These are phyloP conservation scores for Scheffersomyces cryptocercus DNA, from an alignment of 1,139 yeast species.

Conservation along the genomic window DNA sequence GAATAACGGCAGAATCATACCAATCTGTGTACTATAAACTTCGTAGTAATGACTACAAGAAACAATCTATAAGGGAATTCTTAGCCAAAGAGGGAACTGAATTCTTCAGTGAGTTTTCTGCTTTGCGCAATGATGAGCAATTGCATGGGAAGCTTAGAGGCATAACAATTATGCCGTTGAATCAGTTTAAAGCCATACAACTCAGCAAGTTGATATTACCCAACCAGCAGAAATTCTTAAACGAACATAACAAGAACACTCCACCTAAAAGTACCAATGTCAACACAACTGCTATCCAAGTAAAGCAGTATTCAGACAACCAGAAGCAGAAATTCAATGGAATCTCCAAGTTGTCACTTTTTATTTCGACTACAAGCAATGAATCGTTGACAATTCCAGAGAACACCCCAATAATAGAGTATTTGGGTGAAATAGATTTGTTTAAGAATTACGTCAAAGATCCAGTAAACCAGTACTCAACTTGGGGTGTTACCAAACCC, in stretches of 20 bases:
- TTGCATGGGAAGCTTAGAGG: constrained; percentile 8
- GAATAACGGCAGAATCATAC: constrained; percentile 48
- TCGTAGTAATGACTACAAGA: constrained; percentile 49
- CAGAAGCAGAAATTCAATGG: constrained; percentile 71
- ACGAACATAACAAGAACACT: constrained; percentile 24
- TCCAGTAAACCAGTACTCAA: constrained; percentile 70
- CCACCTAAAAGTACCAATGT: constrained; percentile 17
- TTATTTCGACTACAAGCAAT: constrained; percentile 29
- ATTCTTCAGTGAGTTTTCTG: constrained; percentile 14
- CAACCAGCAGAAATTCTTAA: constrained; percentile 30
- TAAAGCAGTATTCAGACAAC: constrained; percentile 53
- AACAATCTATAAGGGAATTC: constrained; percentile 29
- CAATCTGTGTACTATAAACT: constrained; percentile 53
- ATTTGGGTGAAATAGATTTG: constrained; percentile 71
- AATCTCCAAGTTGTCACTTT: constrained; percentile 67
- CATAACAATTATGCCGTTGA: constrained; percentile 25
- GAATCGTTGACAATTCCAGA: constrained; percentile 36
- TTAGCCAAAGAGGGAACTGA: constrained; percentile 24
- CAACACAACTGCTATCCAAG: constrained; percentile 34
- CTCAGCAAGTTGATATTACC: constrained; percentile 35
- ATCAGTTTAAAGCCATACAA: constrained; percentile 32
- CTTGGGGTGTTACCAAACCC: constrained; percentile 86
- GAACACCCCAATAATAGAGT: constrained; percentile 60
- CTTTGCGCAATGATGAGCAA: constrained; percentile 14
- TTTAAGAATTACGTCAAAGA: constrained; percentile 64